Conservation (phyloP, 2,329 filamentous ascomycete species). For the Arachnopeziza araneosa region DNA sequence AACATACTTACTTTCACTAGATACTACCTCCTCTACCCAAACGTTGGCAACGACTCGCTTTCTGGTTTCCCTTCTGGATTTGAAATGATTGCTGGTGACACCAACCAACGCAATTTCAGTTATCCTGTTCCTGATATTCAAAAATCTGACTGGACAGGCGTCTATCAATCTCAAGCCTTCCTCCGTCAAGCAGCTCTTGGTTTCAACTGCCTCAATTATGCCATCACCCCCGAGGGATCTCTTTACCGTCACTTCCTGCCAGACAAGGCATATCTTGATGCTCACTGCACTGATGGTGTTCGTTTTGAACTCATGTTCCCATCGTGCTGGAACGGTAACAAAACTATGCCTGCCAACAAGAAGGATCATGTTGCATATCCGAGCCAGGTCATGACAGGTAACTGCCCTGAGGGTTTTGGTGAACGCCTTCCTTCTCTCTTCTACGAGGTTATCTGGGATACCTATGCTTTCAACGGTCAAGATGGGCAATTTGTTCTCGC, state of each 20-base stretch:
- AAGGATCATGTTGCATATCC: conserved; percentile 72
- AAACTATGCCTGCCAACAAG: conserved; percentile 48
- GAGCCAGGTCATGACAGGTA: conserved; percentile 66
- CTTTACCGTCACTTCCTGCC: conserved; percentile 79
- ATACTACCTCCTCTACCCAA: conserved; percentile 76
- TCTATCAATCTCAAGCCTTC: conserved; percentile 57
- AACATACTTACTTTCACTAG: conserved; percentile 36
- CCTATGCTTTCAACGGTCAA: conserved; percentile 54
- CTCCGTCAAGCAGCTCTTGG: conserved; percentile 78
- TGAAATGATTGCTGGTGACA: conserved; percentile 76
- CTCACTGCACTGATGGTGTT: conserved; percentile 74
- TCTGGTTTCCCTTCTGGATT: conserved; percentile 72
- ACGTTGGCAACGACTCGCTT: conserved; percentile 49
- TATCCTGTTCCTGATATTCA: conserved; percentile 59
- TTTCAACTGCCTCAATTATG: conserved; percentile 93
- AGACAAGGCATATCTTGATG: conserved; percentile 72
- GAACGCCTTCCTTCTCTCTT: conserved; percentile 69
- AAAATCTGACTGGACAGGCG: conserved; percentile 63
- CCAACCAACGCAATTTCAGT: conserved; percentile 59
- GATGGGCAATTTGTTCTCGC: conserved; percentile 68
- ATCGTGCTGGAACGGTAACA: conserved; percentile 78
- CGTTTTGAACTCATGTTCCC: conserved; percentile 84
- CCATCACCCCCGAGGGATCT: conserved; percentile 44
- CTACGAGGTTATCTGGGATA: conserved; percentile 82
- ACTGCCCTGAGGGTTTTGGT: conserved; percentile 65